phyloP scores from a whole-genome alignment of 1,284 basidiomycete species.

The Bjerkandera adusta region DNA sequence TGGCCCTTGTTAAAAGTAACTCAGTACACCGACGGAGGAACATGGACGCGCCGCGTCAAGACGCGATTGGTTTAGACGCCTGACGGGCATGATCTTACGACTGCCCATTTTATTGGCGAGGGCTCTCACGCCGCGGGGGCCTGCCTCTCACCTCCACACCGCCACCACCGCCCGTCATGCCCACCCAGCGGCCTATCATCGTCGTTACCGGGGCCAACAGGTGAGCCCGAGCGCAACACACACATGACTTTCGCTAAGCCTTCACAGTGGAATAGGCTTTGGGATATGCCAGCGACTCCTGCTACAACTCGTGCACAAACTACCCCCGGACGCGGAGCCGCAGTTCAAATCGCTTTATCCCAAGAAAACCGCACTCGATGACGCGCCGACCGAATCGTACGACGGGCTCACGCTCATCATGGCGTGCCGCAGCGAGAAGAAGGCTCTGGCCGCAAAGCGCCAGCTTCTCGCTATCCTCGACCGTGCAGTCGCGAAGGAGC shows the following conservation, averaged over 20 bases:
- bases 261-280: constrained; percentile 65
- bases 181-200: constrained; percentile 43
- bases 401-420: constrained; percentile 75
- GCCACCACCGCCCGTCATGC: constrained; percentile 28
- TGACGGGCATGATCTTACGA: too few relatives aligned
- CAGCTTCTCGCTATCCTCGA: constrained; percentile 58
- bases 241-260: background rate
- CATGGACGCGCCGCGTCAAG: too few relatives aligned
- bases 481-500: constrained; percentile 40
- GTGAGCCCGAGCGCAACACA: constrained; percentile 37
- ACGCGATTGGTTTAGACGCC: too few relatives aligned
- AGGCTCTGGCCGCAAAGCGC: constrained; percentile 61
- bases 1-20: too few relatives aligned
- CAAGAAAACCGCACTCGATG: constrained; percentile 6
- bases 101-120: background rate
- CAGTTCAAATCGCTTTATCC: constrained; percentile 31
- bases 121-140: background rate
- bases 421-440: constrained; percentile 71
- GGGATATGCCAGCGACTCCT: constrained; percentile 84
- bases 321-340: constrained; percentile 49
- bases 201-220: constrained; percentile 71
- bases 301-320: constrained; percentile 55
- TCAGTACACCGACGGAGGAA: too few relatives aligned
- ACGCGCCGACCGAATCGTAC: constrained; percentile 30
- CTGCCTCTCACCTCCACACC: background rate